Conservation (phyloP, 768 basidiomycete species). For the Hydnum rufescens region DNA sequence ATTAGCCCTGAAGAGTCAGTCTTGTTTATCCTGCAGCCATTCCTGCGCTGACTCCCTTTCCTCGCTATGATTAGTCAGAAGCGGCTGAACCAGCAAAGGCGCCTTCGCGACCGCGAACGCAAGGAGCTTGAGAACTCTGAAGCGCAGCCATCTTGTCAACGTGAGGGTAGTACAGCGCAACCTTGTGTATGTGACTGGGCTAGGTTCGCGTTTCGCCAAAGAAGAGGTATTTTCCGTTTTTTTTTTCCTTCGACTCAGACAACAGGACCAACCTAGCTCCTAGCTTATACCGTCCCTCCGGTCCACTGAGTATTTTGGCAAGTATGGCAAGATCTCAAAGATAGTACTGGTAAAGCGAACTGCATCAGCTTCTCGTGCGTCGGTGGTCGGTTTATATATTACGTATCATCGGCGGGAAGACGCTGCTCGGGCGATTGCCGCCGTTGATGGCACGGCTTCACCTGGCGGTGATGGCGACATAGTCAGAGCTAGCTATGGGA, state of each 20-base stretch:
- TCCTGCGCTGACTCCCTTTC: conserved; percentile 9
- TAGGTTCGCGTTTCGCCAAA: conserved; percentile 82
- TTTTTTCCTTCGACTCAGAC: not conserved
- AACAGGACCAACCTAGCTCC: conserved; percentile 5
- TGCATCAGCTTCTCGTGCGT: conserved; percentile 46
- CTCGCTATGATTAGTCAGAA: conserved; percentile 45
- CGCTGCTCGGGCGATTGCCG: conserved; percentile 78
- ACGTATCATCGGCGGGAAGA: conserved; percentile 90
- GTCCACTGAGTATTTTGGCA: conserved; percentile 92
- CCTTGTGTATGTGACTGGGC: conserved; percentile 89
- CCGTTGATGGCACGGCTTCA: conserved; percentile 79
- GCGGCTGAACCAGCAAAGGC: conserved; percentile 87
- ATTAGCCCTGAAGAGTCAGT: conserved; percentile 90
- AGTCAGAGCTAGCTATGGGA: conserved; percentile 88
- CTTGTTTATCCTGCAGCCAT: not conserved
- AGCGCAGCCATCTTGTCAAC: conserved; percentile 72
- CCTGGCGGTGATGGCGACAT: conserved; percentile 78
- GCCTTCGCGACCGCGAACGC: conserved; percentile 80
- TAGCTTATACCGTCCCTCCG: conserved; percentile 83
- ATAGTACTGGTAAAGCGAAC: conserved; percentile 84
- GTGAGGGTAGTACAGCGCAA: conserved; percentile 94
- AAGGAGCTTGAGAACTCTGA: conserved; percentile 81
- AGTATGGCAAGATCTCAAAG: conserved; percentile 95
- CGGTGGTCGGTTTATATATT: conserved; percentile 85
- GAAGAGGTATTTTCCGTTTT: conserved; percentile 52